Conservation (phyloP, 768 basidiomycete species). For the Lactarius sp. region DNA sequence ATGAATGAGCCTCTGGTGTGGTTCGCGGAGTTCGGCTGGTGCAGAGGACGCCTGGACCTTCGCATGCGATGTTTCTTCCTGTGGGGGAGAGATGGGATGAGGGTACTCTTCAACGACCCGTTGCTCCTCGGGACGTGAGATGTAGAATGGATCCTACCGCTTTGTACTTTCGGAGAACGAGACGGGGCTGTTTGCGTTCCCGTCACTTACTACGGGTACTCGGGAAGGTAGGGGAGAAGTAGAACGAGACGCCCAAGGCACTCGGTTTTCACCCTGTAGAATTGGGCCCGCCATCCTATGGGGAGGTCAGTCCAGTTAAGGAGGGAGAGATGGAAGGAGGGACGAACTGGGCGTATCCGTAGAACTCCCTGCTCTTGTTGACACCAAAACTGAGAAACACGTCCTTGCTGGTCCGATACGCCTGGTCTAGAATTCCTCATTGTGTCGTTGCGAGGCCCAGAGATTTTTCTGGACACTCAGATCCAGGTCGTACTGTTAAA, state of each 20-base stretch:
- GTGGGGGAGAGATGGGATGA: slow-evolving; percentile 22
- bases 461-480: slow-evolving; percentile 69
- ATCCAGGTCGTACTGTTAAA: slow-evolving; percentile 64
- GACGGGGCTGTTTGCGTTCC: not conserved
- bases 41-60: slow-evolving; percentile 36
- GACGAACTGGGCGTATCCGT: slow-evolving; percentile 75
- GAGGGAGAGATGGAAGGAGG: not conserved
- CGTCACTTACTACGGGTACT: not conserved
- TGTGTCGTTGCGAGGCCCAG: slow-evolving; percentile 94
- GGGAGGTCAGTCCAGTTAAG: not conserved
- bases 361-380: slow-evolving; percentile 95
- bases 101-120: slow-evolving; percentile 45
- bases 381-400: slow-evolving; percentile 89
- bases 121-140: slow-evolving; percentile 38
- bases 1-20: slow-evolving; percentile 33
- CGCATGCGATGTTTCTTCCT: not conserved
- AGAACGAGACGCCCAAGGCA: slow-evolving; percentile 41
- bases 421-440: slow-evolving; percentile 88
- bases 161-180: slow-evolving; percentile 12
- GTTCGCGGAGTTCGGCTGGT: slow-evolving; percentile 47
- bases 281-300: slow-evolving; percentile 44
- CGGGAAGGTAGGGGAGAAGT: not conserved
- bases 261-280: slow-evolving; percentile 42
- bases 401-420: slow-evolving; percentile 84
- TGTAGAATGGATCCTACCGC: slow-evolving; percentile 4